Base-by-base conservation (phyloP, 2,329 filamentous ascomycete genomes). In the Fusarium sp. region DNA sequence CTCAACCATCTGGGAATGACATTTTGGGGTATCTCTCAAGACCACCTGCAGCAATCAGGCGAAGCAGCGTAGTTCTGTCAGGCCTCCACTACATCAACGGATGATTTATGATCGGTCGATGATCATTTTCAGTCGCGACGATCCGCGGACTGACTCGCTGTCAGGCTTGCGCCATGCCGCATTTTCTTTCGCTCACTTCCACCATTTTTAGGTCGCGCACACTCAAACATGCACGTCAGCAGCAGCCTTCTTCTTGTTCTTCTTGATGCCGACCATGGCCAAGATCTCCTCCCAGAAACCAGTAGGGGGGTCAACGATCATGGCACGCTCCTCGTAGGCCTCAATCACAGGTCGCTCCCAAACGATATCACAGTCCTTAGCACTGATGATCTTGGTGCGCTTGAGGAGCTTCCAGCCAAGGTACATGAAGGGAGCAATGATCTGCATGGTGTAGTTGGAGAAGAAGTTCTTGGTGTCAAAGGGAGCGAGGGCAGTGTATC, bases 381-480 rank as follows among this genome's bases (percentile, higher is more conserved):
- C 75, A 8, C 77, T 77, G 9, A 88, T 78, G 36, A 85, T 76
- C 65, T 82, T 84, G 3, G 88, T 90, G 36, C 79, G 80, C 77
- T 87, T 85, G 72, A 87, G 22, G 5, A 90, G 11, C 77, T 91
- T 91, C 85, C 86, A 91, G 65, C 80, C 80, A 6, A 81, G 36
- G 69, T 83, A 89, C 28, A 84, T 76, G 47, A 87, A 75, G 2
- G 81, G 79, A 0, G 82, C 81, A 7, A 87, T 74, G 17, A 86
- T 73, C 28, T 82, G 74, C 82, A 86, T 84, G 21, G 81, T 82
- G 74, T 87, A 87, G 77, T 85, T 84, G 11, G 80, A 77, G 63
- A 82, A 76, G 66, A 83, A 80, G 54, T 75, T 79, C 4, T 79
- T 75, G 14, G 80, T 76, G 17, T 77, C 71, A 81, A 88, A 88